Evolutionary conservation across 768 basidiomycete species (phyloP).

Genomic region (Rhodotorula kratochvilovae): DNA sequence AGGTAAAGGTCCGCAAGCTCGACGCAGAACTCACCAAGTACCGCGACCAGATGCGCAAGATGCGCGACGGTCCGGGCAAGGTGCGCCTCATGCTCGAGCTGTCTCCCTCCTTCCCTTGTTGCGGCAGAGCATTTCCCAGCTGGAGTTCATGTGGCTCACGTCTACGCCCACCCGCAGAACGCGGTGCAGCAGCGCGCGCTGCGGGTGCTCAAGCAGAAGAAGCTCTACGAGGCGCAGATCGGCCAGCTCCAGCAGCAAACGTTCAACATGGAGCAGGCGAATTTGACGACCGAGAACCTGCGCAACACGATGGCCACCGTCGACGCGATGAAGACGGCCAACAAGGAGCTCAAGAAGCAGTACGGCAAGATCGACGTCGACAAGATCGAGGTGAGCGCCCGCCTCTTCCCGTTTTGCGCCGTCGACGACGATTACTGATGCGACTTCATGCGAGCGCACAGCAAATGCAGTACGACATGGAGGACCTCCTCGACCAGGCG

Average conservation of each 20-base stretch:
- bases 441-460: constrained; percentile 45
- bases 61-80: constrained; percentile 92
- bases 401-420: neutral
- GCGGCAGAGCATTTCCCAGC: no score
- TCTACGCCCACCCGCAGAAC: constrained; percentile 52
- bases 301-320: constrained; percentile 98
- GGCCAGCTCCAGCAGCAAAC: constrained; percentile 87
- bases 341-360: constrained; percentile 93
- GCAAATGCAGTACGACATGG: constrained; percentile 97
- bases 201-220: constrained; percentile 86
- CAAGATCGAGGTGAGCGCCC: constrained; percentile 83
- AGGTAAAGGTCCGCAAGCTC: constrained; percentile 94
- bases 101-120: neutral
- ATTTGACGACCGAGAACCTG: constrained; percentile 93
- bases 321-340: constrained; percentile 90
- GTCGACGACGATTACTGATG: neutral
- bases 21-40: constrained; percentile 87
- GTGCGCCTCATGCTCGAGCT: constrained; percentile 57
- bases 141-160: no score
- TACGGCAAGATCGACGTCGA: constrained; percentile 96
- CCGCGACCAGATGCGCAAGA: constrained; percentile 92
- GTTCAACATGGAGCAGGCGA: constrained; percentile 97
- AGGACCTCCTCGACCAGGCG: constrained; percentile 90
- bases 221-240: constrained; percentile 87
- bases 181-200: constrained; percentile 94